Evolutionary conservation across 2,329 filamentous ascomycete genomes (phyloP), one percentile per base, ranked within the genome.

Genomic region (Orbilia brochopaga): DNA sequence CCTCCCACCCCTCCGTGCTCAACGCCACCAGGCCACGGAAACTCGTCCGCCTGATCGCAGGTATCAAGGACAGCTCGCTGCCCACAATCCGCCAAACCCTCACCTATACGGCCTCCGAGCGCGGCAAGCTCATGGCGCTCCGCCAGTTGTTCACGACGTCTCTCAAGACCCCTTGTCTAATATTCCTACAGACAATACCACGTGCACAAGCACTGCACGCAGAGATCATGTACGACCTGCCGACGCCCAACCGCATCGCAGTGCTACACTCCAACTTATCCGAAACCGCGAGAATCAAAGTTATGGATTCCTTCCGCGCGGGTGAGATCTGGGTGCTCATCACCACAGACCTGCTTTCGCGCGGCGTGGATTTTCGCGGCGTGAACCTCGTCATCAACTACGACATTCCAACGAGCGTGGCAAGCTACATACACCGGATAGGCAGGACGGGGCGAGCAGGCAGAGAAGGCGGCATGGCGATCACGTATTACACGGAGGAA

Each of bases 301-400:
- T 97, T 75, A 96, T 99, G 89, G 87, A 91, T 61, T 87, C 88
- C 19, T 97, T 99, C 82, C 88, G 94, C 37, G 88, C 88, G 35
- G 94, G 92, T 74, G 92, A 97, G 78, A 88, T 97, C 73, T 99
- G 94, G 94, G 87, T 97, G 5, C 84, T 99, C 37, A 94, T 99
- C 78, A 97, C 94, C 0, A 99, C 94, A 0, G 94, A 99, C 78
- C 85, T 99, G 6, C 83, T 99, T 10, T 90, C 92, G 15, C 90
- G 94, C 35, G 94, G 94, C 19, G 88, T 99, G 44, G 94, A 99
- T 80, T 97, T 99, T 81, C 87, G 90, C 7, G 94, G 94, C 55
- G 88, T 99, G 74, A 97, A 97, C 77, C 92, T 92, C 51, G 92
- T 99, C 0, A 90, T 99, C 57, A 99, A 97, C 80, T 99, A 97